Percentiles rank a stretch among this genome's conserved stretches.
Evolutionary conservation across 176 grass and related monocot genomes (phyloP).

Genomic region (Carex kokanica): DNA sequence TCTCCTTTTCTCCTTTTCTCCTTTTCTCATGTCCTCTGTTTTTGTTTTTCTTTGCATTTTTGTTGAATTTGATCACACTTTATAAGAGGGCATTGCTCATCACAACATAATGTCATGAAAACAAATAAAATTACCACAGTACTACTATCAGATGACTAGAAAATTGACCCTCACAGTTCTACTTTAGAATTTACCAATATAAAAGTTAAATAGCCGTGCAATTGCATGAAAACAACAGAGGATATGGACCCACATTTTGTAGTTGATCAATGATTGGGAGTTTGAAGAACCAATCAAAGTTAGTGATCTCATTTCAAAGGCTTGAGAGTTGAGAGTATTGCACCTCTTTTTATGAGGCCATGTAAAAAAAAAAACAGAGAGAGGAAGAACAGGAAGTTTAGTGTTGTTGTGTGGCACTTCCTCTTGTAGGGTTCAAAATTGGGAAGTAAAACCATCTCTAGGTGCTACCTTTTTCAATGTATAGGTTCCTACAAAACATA

Average conservation of each 20-base stretch:
- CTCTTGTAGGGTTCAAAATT: background rate
- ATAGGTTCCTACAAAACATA: conserved; percentile 1
- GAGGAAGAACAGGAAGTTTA: background rate
- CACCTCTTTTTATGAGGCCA: conserved; percentile 14
- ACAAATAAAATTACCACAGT: background rate
- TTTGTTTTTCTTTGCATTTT: background rate
- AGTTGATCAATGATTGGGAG: conserved; percentile 63
- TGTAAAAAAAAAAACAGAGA: background rate
- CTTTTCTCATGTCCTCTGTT: background rate
- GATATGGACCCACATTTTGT: background rate
- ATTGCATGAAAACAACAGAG: conserved; percentile 18
- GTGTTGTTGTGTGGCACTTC: background rate
- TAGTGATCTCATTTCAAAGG: conserved; percentile 16
- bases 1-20: background rate
- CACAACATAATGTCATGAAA: background rate
- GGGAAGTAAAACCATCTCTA: conserved; percentile 10
- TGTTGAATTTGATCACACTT: background rate
- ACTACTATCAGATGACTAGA: background rate
- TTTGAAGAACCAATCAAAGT: conserved; percentile 38
- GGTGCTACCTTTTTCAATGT: conserved; percentile 21
- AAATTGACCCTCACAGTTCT: no score
- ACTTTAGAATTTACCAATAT: background rate
- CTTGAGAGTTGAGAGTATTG: conserved; percentile 17
- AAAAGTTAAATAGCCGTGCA: background rate
- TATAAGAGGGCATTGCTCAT: background rate